phyloP scores from a whole-genome alignment of 441 rosid genomes.

The Manihot esculenta region DNA sequence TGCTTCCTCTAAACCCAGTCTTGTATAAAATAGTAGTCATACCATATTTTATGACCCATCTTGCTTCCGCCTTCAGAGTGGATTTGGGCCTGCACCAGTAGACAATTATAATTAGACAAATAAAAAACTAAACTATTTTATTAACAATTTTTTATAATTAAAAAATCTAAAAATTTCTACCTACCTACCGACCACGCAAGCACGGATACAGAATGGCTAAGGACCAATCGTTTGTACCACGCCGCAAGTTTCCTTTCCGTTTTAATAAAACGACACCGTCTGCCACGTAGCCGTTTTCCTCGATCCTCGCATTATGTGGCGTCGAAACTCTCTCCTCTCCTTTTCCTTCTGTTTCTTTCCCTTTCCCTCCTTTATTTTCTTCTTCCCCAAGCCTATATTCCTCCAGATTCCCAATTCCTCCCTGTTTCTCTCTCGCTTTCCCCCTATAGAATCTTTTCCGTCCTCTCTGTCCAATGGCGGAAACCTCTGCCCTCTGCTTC shows the following conservation, averaged over 20 bases:
- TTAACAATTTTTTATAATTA: too few relatives aligned
- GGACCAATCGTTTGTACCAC: not conserved
- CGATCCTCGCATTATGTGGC: conserved; percentile 28
- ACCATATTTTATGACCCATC: too few relatives aligned
- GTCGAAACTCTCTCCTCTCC: conserved; percentile 11
- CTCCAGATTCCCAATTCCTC: not conserved
- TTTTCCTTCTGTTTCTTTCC: too few relatives aligned
- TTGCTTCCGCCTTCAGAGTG: too few relatives aligned
- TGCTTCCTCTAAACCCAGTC: not conserved
- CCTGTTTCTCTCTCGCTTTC: not conserved
- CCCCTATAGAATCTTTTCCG: not conserved
- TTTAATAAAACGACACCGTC: not conserved
- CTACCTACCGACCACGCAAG: too few relatives aligned
- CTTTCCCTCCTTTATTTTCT: too few relatives aligned
- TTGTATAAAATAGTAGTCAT: too few relatives aligned
- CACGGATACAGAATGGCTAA: too few relatives aligned
- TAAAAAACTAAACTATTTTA: too few relatives aligned
- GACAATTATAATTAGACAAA: too few relatives aligned
- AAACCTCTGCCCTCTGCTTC: conserved; percentile 48
- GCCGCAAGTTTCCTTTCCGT: not conserved
- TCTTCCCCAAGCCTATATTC: not conserved
- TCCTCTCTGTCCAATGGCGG: conserved; percentile 48
- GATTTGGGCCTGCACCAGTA: too few relatives aligned
- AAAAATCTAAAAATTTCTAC: too few relatives aligned
- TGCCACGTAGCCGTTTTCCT: conserved; percentile 20